Percentiles rank a stretch among this genome's conserved stretches.
Evolutionary conservation across 106 monocot genomes (phyloP).

Genomic region (Dioscorea alata): DNA sequence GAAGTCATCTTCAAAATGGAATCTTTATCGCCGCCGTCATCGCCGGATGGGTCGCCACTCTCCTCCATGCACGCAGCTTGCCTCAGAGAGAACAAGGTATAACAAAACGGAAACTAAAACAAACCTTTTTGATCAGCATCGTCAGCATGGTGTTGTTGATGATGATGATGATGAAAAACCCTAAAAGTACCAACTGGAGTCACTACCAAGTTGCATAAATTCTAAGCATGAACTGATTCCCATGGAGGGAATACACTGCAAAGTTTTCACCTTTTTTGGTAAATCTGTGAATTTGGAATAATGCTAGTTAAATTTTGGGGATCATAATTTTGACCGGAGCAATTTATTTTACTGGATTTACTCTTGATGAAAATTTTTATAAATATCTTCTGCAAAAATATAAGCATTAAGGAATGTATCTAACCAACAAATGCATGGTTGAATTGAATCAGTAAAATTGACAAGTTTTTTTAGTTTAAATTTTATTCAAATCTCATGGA

Average conservation of each 20-base stretch:
- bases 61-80: constrained; percentile 62
- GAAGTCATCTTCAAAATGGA: constrained; percentile 83
- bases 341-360: neutral
- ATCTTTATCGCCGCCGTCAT: constrained; percentile 30
- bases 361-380: neutral
- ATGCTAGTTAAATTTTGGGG: neutral
- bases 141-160: constrained; percentile 1
- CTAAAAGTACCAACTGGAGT: neutral
- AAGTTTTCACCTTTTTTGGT: constrained; percentile 10
- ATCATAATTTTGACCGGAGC: neutral
- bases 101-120: constrained; percentile 10
- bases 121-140: no score
- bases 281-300: neutral
- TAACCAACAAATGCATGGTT: no score
- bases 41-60: constrained; percentile 37
- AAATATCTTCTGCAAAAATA: neutral
- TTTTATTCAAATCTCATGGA: no score
- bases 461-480: no score
- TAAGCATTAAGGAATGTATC: no score
- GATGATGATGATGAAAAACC: neutral
- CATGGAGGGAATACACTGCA: constrained; percentile 20
- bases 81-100: constrained; percentile 97
- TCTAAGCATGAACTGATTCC: constrained; percentile 6
- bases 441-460: no score
- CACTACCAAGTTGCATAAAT: neutral